Evolutionary conservation across 78 protist genomes (phyloP).

Genomic region (Tieghemostelium lacteum): DNA sequence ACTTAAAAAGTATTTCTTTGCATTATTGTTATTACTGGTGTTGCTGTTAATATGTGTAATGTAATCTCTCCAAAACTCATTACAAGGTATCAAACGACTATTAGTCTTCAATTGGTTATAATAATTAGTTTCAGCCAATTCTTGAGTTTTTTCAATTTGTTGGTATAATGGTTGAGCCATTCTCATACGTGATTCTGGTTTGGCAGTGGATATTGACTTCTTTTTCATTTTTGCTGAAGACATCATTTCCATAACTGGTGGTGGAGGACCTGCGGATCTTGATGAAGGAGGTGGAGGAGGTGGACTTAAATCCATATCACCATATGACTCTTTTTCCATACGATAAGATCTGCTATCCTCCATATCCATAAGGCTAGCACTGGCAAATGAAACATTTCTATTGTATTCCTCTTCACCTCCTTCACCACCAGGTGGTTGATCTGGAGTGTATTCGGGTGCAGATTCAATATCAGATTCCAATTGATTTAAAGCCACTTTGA

Average conservation of each 20-base stretch:
- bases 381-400: neutral
- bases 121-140: constrained; percentile 74
- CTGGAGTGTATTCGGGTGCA: too few relatives aligned
- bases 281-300: neutral
- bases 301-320: neutral
- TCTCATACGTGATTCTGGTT: neutral
- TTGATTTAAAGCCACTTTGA: constrained; percentile 55
- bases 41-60: neutral
- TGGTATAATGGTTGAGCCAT: constrained; percentile 22
- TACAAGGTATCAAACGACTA: neutral
- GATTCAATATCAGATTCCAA: constrained; percentile 25
- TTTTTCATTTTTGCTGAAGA: neutral
- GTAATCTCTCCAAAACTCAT: constrained; percentile 73
- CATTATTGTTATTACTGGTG: neutral
- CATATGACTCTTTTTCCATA: too few relatives aligned
- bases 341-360: too few relatives aligned
- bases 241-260: neutral
- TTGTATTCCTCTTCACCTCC: neutral
- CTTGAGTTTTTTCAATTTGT: constrained; percentile 62
- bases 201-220: neutral
- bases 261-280: neutral
- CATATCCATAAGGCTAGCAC: too few relatives aligned
- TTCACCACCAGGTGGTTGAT: neutral
- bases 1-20: constrained; percentile 2
- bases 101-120: constrained; percentile 16